These are phyloP conservation scores for Striga hermonthica DNA, from an alignment of 305 asterid species.

Conservation along the genomic window DNA sequence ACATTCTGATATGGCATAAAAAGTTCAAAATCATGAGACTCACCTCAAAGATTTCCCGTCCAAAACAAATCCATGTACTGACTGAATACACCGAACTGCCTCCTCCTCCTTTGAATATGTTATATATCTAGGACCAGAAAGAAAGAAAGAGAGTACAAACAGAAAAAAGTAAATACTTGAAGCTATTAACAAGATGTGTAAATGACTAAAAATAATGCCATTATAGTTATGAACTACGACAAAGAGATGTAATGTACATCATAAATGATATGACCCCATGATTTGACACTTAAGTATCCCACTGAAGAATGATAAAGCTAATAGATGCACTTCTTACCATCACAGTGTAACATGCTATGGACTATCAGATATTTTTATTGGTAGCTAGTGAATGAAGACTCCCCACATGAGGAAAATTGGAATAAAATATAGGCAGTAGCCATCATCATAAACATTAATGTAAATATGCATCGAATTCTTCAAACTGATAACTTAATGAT, in stretches of 20 bases:
- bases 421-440: slow-evolving; percentile 7
- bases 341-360: slow-evolving; percentile 12
- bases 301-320: slow-evolving; percentile 6
- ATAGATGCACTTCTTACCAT: slow-evolving; percentile 14
- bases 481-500: slow-evolving; percentile 13
- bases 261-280: slow-evolving; percentile 2
- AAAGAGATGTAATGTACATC: slow-evolving; percentile 19
- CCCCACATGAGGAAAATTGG: slow-evolving; percentile 8
- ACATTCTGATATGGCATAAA: slow-evolving; percentile 22
- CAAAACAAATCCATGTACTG: slow-evolving; percentile 81
- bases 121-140: slow-evolving; percentile 58
- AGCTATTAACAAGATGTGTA: slow-evolving; percentile 21
- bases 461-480: slow-evolving; percentile 21
- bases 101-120: slow-evolving; percentile 90
- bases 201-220: slow-evolving; percentile 5
- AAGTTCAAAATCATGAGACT: slow-evolving; percentile 28
- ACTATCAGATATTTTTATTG: slow-evolving; percentile 6
- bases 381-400: slow-evolving; percentile 9
- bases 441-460: slow-evolving; percentile 20
- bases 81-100: slow-evolving; percentile 92
- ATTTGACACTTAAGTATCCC: slow-evolving; percentile 7
- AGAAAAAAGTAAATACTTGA: neutral
- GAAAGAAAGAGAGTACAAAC: neutral
- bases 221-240: neutral
- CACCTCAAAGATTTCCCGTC: slow-evolving; percentile 82